A percentile compares a stretch with the other conserved stretches of the same genome.
Conservation (phyloP, 495 filamentous ascomycete species). For the Neurospora pannonica region DNA sequence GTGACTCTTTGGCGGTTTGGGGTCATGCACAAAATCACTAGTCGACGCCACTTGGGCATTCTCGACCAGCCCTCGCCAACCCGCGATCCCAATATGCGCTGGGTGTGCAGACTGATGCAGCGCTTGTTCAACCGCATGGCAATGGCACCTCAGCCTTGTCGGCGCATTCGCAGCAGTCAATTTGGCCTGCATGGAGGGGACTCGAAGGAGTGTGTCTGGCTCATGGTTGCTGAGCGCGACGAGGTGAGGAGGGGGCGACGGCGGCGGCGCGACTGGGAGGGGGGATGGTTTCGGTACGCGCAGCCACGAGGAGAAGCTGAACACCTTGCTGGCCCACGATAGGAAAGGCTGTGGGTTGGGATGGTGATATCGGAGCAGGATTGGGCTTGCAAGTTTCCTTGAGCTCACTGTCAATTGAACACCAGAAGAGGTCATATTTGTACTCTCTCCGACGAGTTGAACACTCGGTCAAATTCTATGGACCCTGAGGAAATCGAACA, state of each 20-base stretch:
- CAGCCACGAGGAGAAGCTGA: background rate
- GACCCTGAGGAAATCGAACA: background rate
- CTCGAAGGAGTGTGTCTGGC: background rate
- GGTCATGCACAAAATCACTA: background rate
- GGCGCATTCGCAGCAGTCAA: background rate
- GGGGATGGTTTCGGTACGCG: background rate
- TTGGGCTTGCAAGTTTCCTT: background rate
- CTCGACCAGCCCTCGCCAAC: background rate
- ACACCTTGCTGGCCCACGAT: background rate
- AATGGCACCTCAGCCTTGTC: background rate
- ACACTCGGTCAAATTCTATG: background rate
- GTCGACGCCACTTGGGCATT: background rate
- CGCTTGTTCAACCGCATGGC: background rate
- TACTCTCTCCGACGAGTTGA: background rate
- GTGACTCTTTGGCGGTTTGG: background rate
- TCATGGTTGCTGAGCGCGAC: background rate
- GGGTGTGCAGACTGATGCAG: background rate
- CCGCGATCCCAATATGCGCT: background rate
- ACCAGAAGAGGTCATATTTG: background rate
- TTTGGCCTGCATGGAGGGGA: background rate
- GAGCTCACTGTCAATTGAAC: background rate
- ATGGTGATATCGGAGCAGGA: background rate
- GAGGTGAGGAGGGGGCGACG: background rate
- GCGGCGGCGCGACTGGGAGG: background rate
- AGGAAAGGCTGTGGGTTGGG: background rate